Evolutionary conservation across 148 eudicot species (phyloP), one percentile per base, ranked within the genome.

Genomic region (Camellia sinensis): DNA sequence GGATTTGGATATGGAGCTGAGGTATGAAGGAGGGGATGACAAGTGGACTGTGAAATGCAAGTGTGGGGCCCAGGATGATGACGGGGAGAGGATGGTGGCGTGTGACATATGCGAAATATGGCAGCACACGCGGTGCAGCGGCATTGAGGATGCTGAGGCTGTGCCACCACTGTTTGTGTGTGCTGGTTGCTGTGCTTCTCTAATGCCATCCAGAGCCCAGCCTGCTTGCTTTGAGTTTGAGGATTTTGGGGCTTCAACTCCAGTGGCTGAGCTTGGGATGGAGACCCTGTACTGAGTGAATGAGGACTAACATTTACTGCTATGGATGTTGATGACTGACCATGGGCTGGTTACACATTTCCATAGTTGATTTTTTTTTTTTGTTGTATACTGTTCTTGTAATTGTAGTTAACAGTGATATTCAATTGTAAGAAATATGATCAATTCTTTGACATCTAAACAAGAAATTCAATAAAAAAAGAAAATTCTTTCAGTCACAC

Each of bases 81-180:
- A 96, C 80, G 99, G 99, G 46, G 99, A 96, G 83, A 86, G 98
- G 84, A 96, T 96, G 99, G 91, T 93, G 72, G 84, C 97, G 0
- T 95, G 99, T 81, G 99, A 95, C 71, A 78, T 89, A 6, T 95
- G 99, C 75, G 99, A 92, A 80, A 81, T 86, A 4, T 95, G 99
- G 99, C 94, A 95, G 82, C 97, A 95, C 67, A 95, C 97, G 0
- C 79, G 87, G 17, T 95, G 99, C 78, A 80, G 84, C 60, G 97
- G 98, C 5, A 93, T 95, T 63, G 86, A 83, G 37, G 99, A 95
- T 63, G 73, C 83, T 13, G 92, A 92, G 41, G 80, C 85, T 1
- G 94, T 93, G 63, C 99, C 99, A 0, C 91, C 90, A 4, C 77
- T 93, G 72, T 95, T 90, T 46, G 82, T 93, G 14, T 95, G 99